These are phyloP conservation scores for Sordaria brevicollis DNA, from an alignment of 495 filamentous ascomycete species.

Conservation along the genomic window DNA sequence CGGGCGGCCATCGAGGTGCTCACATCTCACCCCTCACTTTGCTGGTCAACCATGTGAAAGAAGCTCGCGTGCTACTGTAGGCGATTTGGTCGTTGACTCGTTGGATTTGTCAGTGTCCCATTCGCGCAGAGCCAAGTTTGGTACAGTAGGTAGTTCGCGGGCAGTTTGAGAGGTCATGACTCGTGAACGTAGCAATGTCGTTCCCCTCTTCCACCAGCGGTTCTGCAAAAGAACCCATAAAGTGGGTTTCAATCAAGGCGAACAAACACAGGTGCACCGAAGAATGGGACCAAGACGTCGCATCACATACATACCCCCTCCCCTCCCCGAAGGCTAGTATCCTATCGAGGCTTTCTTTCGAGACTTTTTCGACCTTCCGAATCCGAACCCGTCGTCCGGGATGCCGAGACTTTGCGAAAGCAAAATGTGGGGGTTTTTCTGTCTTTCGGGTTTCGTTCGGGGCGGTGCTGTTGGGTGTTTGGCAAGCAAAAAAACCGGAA, in stretches of 20 bases:
- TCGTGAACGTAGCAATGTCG: neutral
- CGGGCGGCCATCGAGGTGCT: neutral
- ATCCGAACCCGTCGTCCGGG: neutral
- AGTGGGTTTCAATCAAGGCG: neutral
- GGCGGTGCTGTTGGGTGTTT: neutral
- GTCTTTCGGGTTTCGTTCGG: too few species aligned
- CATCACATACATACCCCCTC: neutral
- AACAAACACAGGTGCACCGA: too few species aligned
- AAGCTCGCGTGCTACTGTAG: neutral
- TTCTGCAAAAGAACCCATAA: neutral
- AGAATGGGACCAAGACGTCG: neutral
- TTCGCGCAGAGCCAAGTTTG: too few species aligned
- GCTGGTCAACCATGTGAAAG: too few species aligned
- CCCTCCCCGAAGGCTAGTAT: too few species aligned
- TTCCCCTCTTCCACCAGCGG: neutral
- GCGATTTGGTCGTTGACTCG: too few species aligned
- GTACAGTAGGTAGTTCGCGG: too few species aligned
- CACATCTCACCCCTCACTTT: neutral
- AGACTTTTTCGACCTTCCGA: neutral
- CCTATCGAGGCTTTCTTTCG: too few species aligned
- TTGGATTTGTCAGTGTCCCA: neutral
- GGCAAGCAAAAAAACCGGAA: neutral
- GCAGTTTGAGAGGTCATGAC: neutral
- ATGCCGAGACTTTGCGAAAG: neutral
- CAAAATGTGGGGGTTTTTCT: neutral